Percentiles rank a stretch among this genome's conserved stretches.
phyloP scores from a whole-genome alignment of 495 filamentous ascomycete species.

The Lophiotrema nucula region DNA sequence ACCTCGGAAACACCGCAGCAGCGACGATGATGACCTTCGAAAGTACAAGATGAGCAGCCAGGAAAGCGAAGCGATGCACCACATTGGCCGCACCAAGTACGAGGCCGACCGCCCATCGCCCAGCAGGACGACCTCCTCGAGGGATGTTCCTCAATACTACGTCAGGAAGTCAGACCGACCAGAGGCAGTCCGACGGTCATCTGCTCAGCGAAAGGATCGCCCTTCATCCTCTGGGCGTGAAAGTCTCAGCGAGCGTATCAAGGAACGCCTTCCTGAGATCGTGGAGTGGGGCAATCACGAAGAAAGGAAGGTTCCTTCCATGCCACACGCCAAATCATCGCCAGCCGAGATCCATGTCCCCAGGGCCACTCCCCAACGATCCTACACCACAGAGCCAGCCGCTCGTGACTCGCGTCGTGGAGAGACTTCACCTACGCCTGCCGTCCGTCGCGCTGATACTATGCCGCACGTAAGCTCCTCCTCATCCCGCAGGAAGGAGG shows the following conservation, averaged over 20 bases:
- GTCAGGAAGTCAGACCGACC: conserved; percentile 13
- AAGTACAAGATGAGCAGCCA: conserved; percentile 20
- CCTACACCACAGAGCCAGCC: conserved; percentile 24
- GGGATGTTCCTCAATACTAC: conserved; percentile 22
- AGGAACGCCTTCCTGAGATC: conserved; percentile 34
- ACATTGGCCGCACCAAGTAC: conserved; percentile 24
- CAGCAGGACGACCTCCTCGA: conserved; percentile 24
- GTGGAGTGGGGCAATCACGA: conserved; percentile 33
- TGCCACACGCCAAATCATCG: conserved; percentile 32
- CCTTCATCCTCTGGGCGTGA: conserved; percentile 27
- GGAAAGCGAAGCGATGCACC: conserved; percentile 10
- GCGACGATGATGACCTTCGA: conserved; percentile 13
- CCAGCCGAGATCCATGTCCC: conserved; percentile 29
- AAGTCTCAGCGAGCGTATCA: conserved; percentile 19
- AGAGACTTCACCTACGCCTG: conserved; percentile 25
- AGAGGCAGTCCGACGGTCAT: conserved; percentile 27
- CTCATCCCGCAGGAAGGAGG: conserved; percentile 26
- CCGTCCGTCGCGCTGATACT: conserved; percentile 34
- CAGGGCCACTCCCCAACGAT: conserved; percentile 23
- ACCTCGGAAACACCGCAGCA: not conserved
- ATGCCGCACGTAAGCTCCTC: conserved; percentile 27
- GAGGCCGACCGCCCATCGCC: conserved; percentile 21
- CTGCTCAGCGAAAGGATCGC: conserved; percentile 28
- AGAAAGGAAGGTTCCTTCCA: conserved; percentile 17
- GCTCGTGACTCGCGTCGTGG: conserved; percentile 27